phyloP scores from a whole-genome alignment of 1,139 yeast genomes.

The Kodamaea ohmeri region DNA sequence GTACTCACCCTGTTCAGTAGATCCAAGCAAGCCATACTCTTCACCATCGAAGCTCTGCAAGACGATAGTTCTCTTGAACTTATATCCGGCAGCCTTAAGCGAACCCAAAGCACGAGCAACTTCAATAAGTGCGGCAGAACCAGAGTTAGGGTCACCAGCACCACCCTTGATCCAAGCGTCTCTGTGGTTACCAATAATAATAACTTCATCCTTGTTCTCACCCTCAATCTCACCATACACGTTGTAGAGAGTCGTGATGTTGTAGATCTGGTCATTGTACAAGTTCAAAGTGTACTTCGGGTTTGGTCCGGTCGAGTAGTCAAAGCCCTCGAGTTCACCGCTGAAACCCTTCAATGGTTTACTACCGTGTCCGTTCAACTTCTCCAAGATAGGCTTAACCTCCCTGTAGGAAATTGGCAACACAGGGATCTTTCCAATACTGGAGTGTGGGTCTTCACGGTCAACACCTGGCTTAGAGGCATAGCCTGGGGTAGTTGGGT shows the following conservation, averaged over 20 bases:
- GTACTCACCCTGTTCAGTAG: conserved; percentile 47
- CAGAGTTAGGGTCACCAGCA: conserved; percentile 50
- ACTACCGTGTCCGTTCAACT: conserved; percentile 36
- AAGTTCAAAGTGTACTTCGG: conserved; percentile 42
- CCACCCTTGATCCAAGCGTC: conserved; percentile 58
- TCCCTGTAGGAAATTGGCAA: conserved; percentile 48
- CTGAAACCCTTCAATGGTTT: conserved; percentile 32
- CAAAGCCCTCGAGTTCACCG: conserved; percentile 43
- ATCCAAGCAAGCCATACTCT: conserved; percentile 47
- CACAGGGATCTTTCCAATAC: conserved; percentile 47
- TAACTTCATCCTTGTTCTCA: conserved; percentile 37
- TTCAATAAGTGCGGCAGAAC: conserved; percentile 42
- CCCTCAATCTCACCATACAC: conserved; percentile 49
- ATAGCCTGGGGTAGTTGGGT: conserved; percentile 85
- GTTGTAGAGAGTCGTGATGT: conserved; percentile 43
- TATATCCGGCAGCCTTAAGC: conserved; percentile 42
- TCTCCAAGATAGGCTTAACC: conserved; percentile 42
- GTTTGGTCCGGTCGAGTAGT: conserved; percentile 48
- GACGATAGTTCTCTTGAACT: conserved; percentile 40
- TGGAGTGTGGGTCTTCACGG: conserved; percentile 39
- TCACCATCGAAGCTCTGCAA: conserved; percentile 48
- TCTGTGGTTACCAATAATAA: conserved; percentile 47
- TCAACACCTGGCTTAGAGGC: conserved; percentile 60
- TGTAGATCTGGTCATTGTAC: conserved; percentile 42
- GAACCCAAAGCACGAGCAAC: conserved; percentile 47